Evolutionary conservation across 192 early-diverging fungal genomes (phyloP).

Genomic region (Coemansia sp.): DNA sequence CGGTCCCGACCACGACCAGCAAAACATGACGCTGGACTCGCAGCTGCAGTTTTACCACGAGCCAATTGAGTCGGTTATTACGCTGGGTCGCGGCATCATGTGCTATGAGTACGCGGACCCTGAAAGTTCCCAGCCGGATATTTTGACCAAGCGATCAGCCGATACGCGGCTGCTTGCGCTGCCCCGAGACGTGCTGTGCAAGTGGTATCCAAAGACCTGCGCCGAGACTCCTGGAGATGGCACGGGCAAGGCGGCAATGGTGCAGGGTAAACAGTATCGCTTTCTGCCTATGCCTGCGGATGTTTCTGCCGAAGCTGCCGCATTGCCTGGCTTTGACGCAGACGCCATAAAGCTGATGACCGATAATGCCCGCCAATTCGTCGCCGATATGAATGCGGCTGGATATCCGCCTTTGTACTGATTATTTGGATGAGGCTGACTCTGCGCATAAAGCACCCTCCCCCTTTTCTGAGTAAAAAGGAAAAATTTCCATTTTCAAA

Average conservation of each 20-base stretch:
- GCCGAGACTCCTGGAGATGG: not conserved
- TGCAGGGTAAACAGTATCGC: not conserved
- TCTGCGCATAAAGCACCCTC: too few relatives aligned
- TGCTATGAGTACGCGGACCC: slow-evolving; percentile 32
- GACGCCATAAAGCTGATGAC: not conserved
- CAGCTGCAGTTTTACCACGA: slow-evolving; percentile 16
- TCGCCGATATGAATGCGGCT: slow-evolving; percentile 4
- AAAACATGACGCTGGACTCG: slow-evolving; percentile 27
- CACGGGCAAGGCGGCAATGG: not conserved
- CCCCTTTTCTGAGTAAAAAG: too few relatives aligned
- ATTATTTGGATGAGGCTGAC: too few relatives aligned
- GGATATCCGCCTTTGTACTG: not conserved
- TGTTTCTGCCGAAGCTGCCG: not conserved
- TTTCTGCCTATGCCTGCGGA: not conserved
- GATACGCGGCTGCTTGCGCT: not conserved
- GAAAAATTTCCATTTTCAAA: too few relatives aligned
- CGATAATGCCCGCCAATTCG: not conserved
- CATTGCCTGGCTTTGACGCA: not conserved
- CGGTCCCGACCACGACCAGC: slow-evolving; percentile 18
- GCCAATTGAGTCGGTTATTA: slow-evolving; percentile 29
- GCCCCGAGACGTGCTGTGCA: not conserved
- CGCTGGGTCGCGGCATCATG: slow-evolving; percentile 30
- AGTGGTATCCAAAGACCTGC: slow-evolving; percentile 10
- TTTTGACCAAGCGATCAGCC: not conserved
- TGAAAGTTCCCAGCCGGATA: not conserved